These are phyloP conservation scores for Coemansia sp. DNA, from an alignment of 192 early-diverging fungal genomes.

Conservation along the genomic window DNA sequence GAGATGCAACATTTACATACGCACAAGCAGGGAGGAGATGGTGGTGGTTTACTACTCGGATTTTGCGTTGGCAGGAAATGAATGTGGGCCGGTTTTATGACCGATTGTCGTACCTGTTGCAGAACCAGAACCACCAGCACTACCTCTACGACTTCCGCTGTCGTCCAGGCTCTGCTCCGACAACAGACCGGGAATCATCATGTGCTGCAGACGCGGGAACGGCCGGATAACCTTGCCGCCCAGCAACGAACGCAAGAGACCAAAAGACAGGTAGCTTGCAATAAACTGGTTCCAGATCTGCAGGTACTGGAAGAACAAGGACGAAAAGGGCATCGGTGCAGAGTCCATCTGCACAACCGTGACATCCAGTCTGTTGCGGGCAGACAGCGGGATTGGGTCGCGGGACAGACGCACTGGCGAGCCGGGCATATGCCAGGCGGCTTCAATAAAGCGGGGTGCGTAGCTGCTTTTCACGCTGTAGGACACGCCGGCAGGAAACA, in stretches of 20 bases:
- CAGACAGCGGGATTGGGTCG: constrained; percentile 49
- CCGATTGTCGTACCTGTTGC: no score
- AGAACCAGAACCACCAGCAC: no score
- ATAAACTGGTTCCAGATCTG: constrained; percentile 79
- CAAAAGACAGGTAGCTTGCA: constrained; percentile 75
- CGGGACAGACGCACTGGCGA: constrained; percentile 42
- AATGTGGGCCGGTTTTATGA: no score
- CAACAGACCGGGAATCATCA: constrained; percentile 64
- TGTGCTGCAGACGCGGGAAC: constrained; percentile 77
- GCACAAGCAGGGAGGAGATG: no score
- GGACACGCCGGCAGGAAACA: constrained; percentile 78
- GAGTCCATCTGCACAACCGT: constrained; percentile 58
- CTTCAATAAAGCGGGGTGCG: constrained; percentile 42
- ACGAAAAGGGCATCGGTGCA: constrained; percentile 67
- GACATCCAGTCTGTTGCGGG: constrained; percentile 35
- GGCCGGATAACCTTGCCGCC: constrained; percentile 78
- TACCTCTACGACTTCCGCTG: neutral
- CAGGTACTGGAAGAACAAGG: constrained; percentile 91
- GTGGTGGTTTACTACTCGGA: no score
- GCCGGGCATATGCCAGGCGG: constrained; percentile 44
- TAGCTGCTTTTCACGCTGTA: constrained; percentile 28
- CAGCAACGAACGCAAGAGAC: constrained; percentile 72
- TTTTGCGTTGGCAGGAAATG: no score
- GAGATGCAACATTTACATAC: neutral
- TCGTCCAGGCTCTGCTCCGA: neutral